Base-by-base conservation (phyloP, 164 flowering plant species). In the Chimonanthus praecox region DNA sequence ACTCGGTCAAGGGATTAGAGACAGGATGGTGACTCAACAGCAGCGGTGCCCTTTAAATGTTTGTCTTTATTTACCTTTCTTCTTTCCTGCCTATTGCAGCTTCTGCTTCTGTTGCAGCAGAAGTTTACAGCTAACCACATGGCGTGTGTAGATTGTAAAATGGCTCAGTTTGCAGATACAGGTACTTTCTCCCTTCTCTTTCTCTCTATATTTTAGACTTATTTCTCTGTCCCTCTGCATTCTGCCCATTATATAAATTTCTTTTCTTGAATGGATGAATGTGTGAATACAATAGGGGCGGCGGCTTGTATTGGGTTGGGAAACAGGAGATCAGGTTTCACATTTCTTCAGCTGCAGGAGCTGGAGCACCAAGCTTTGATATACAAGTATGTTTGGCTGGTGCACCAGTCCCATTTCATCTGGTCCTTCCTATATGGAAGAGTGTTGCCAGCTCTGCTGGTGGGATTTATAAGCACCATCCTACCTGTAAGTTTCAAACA, bases 401-500 rank as follows among this genome's bases (percentile, higher is more conserved):
- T 5, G 71, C 81, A 3, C 84, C 86, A 15, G 85, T 88, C 5
- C 87, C 89, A 15, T 74, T 74, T 47, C 82, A 84, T 67, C 87
- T 87, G 13, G 77, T 88, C 21, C 73, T 76, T 43, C 89, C 92
- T 4, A 81, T 88, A 20, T 86, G 85, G 87, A 86, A 84, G 70
- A 86, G 89, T 68, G 80, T 85, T 21, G 78, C 75, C 15, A 49
- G 71, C 71, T 83, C 87, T 58, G 60, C 61, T 77, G 70, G 51
- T 58, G 71, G 74, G 18, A 68, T 75, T 68, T 63, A 50, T 72
- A 60, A 75, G 47, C n/a, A 73, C 69, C 69, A 74, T 20, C 84
- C 84, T 6, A 67, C 74, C 73, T 77, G 88, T 82, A 76, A 80
- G 82, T 67, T 16, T 16, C 44, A 16, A 49, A 3, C 2, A n/a